A percentile compares a stretch with the other conserved stretches of the same genome.
Evolutionary conservation across 371 early-diverging fungal species (phyloP).

Genomic region (Actinomucor elegans): DNA sequence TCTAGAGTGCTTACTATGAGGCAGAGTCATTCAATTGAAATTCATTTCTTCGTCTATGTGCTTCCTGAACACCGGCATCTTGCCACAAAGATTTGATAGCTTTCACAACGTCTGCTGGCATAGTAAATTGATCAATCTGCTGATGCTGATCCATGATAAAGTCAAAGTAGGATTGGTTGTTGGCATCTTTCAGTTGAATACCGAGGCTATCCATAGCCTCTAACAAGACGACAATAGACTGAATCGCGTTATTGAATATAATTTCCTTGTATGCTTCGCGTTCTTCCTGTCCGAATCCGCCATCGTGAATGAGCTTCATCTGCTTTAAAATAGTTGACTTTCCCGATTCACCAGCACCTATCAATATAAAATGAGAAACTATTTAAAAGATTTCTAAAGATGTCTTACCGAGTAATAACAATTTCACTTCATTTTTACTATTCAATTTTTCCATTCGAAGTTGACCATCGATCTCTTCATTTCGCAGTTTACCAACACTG

Average conservation of each 20-base stretch:
- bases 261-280: conserved; percentile 90
- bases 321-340: conserved; percentile 97
- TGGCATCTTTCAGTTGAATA: conserved; percentile 59
- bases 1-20: conserved; percentile 69
- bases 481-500: conserved; percentile 72
- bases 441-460: conserved; percentile 79
- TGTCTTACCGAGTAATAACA: conserved; percentile 89
- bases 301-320: conserved; percentile 96
- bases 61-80: conserved; percentile 80
- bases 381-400: too few species aligned
- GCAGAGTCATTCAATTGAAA: conserved; percentile 95
- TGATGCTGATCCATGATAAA: conserved; percentile 76
- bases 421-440: conserved; percentile 90
- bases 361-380: too few species aligned
- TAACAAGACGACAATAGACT: conserved; percentile 92
- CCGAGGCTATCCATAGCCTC: conserved; percentile 90
- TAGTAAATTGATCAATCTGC: conserved; percentile 80
- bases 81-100: conserved; percentile 83
- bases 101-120: conserved; percentile 75
- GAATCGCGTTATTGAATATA: conserved; percentile 91
- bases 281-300: conserved; percentile 86
- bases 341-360: conserved; percentile 97
- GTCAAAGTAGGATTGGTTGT: conserved; percentile 61
- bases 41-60: conserved; percentile 86
- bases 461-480: conserved; percentile 90